Percentiles rank a stretch among this genome's conserved stretches.
phyloP scores from a whole-genome alignment of 192 early-diverging fungal genomes.

The Polychytrium aggregatum region DNA sequence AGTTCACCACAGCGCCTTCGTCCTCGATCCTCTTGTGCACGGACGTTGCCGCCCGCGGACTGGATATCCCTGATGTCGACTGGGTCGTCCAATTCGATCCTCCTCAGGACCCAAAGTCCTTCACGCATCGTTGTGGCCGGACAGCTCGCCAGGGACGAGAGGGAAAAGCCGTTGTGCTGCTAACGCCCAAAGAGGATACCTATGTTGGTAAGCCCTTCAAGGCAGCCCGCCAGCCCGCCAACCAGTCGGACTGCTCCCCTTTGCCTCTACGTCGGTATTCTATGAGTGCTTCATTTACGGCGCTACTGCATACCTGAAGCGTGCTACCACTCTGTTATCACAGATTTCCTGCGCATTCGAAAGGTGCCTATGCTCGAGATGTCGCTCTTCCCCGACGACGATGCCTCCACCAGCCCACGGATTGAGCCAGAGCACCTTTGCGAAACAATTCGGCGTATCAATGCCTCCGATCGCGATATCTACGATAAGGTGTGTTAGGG shows the following conservation, averaged over 20 bases:
- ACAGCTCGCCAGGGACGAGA: slow-evolving; percentile 78
- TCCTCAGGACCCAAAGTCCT: slow-evolving; percentile 90
- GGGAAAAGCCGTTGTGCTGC: slow-evolving; percentile 78
- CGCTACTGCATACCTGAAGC: too few relatives aligned
- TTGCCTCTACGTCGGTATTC: too few relatives aligned
- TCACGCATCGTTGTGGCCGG: slow-evolving; percentile 90
- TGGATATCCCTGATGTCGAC: slow-evolving; percentile 95
- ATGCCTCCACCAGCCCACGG: not conserved
- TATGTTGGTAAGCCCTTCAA: slow-evolving; percentile 76
- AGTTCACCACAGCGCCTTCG: slow-evolving; percentile 53
- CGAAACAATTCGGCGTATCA: too few relatives aligned
- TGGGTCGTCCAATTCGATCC: slow-evolving; percentile 91
- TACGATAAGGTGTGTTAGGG: slow-evolving; percentile 38
- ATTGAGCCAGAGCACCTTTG: too few relatives aligned
- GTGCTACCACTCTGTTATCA: too few relatives aligned
- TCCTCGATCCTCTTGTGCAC: slow-evolving; percentile 82
- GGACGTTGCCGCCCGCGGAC: slow-evolving; percentile 88
- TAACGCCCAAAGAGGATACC: slow-evolving; percentile 70
- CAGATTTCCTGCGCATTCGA: slow-evolving; percentile 58
- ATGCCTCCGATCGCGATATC: slow-evolving; percentile 69
- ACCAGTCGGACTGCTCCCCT: too few relatives aligned
- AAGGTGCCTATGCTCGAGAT: slow-evolving; percentile 65
- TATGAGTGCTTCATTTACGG: too few relatives aligned
- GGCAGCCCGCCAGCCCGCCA: too few relatives aligned
- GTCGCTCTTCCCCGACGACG: not conserved